A percentile compares a stretch with the other conserved stretches of the same genome.
These are phyloP conservation scores for Camillea tinctor DNA, from an alignment of 2,329 filamentous ascomycete species.

Conservation along the genomic window DNA sequence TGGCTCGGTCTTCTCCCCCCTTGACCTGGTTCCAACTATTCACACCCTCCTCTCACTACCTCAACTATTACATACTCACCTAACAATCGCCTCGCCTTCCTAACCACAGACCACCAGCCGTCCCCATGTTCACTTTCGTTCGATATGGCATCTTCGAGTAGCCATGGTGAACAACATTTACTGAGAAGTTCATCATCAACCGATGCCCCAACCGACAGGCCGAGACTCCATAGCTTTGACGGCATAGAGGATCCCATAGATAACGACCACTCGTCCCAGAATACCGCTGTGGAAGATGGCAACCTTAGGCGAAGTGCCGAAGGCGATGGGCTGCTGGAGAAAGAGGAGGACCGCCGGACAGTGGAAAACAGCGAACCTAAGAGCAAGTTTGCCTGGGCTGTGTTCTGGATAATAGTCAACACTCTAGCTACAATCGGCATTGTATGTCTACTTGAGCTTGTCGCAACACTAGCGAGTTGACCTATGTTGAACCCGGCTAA, in stretches of 20 bases:
- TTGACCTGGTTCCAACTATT: background rate
- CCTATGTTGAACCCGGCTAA: constrained; percentile 9
- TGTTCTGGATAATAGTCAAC: constrained; percentile 60
- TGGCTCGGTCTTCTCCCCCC: background rate
- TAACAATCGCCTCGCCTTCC: background rate
- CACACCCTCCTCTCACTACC: background rate
- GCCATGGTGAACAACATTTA: constrained; percentile 12
- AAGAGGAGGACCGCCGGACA: constrained; percentile 31
- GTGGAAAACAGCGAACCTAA: constrained; percentile 32
- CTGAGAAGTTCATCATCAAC: constrained; percentile 37
- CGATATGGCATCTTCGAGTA: constrained; percentile 25
- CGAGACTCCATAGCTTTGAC: constrained; percentile 27
- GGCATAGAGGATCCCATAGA: constrained; percentile 33
- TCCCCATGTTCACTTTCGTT: background rate
- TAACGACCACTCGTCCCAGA: constrained; percentile 31
- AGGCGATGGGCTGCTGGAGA: constrained; percentile 40
- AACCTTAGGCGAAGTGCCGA: constrained; percentile 37
- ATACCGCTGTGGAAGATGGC: constrained; percentile 35
- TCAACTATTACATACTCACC: background rate
- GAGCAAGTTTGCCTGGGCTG: constrained; percentile 37
- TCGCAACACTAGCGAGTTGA: background rate
- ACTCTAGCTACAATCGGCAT: constrained; percentile 63
- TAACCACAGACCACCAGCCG: too few species aligned
- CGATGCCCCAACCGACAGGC: constrained; percentile 36
- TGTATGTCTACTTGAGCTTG: constrained; percentile 38